Evolutionary conservation across 495 filamentous ascomycete genomes (phyloP).

Genomic region (Lasiosphaeria ovina): DNA sequence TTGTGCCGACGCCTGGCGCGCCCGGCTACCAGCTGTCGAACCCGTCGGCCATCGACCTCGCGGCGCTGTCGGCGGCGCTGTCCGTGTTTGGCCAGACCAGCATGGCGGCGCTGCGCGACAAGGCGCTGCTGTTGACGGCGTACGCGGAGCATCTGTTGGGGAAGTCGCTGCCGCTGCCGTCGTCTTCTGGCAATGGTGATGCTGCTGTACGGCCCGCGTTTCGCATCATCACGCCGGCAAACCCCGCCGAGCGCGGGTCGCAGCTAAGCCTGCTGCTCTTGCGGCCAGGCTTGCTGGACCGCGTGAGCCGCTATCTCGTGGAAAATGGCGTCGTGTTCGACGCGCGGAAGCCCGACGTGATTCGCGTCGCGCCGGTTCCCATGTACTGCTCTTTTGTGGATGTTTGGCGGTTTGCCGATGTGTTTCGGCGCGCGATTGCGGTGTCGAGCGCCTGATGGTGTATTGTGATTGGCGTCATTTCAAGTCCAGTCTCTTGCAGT

Average conservation of each 20-base stretch:
- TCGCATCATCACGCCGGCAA: constrained; percentile 73
- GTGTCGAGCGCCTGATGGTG: too few relatives aligned
- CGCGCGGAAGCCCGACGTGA: constrained; percentile 81
- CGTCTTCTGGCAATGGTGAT: not conserved
- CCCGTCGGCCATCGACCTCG: constrained; percentile 60
- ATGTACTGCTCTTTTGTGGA: constrained; percentile 82
- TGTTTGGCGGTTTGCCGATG: constrained; percentile 70
- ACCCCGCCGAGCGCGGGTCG: constrained; percentile 71
- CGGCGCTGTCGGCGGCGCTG: constrained; percentile 68
- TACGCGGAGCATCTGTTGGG: constrained; percentile 73
- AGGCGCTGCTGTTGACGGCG: constrained; percentile 69
- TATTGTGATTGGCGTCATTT: too few relatives aligned
- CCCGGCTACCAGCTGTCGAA: constrained; percentile 66
- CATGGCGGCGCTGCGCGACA: constrained; percentile 65
- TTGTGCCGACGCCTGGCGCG: constrained; percentile 65
- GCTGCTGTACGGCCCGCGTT: constrained; percentile 53
- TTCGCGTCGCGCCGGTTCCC: constrained; percentile 82
- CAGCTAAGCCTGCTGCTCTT: constrained; percentile 73
- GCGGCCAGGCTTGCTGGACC: constrained; percentile 61
- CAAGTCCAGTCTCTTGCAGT: too few relatives aligned
- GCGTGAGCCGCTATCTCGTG: constrained; percentile 62
- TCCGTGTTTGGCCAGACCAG: constrained; percentile 68
- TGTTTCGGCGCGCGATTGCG: constrained; percentile 48
- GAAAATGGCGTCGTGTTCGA: constrained; percentile 73
- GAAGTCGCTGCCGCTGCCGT: constrained; percentile 25